Evolutionary conservation across 805 yeast genomes (phyloP), one percentile per base, ranked within the genome.

Genomic region (Yamadazyma scolyti): DNA sequence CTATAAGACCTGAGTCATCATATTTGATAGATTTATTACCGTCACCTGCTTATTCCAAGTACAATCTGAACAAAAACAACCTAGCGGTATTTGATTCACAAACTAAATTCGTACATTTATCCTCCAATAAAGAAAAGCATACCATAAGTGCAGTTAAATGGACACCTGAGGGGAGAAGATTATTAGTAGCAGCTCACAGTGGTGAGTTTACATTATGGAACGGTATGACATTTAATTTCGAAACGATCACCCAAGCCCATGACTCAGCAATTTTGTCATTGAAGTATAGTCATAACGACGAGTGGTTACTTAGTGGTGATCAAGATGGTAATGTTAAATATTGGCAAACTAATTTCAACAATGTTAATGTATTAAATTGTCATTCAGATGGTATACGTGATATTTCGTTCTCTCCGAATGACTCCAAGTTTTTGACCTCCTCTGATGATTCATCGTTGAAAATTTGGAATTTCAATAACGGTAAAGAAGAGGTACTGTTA

Each of bases 201-300:
- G 99, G 99, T 24, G 99, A 93, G 54, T 89, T 93, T 58, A 89
- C 97, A 9, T 65, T 93, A 27, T 93, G 97, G 97, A 88, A 89
- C 55, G 97, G 97, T 8, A 75, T 84, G 69, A 82, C 95, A 7
- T 93, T 90, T 61, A 87, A 86, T 52, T 88, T 93, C 53, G 99
- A 93, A 55, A 86, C 96, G 33, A 88, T 93, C 42, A 93, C 89
- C 94, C 98, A 93, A 65, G 97, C 97, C 1, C 99, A 93, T 58
- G 99, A 93, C 54, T 71, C 82, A 37, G 88, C 96, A 0, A 82
- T 93, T 21, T 71, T 88, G 20, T 69, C 90, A 1, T 63, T 87
- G 50, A 72, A 75, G 42, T 93, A 90, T 59, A 79, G 93, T 5
- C 94, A 87, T 54, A 80, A 82, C 38, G 96, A 87, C 39, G 96